Evolutionary conservation across 441 rosid species (phyloP), one percentile per base, ranked within the genome.

Genomic region (Geranium incanum): DNA sequence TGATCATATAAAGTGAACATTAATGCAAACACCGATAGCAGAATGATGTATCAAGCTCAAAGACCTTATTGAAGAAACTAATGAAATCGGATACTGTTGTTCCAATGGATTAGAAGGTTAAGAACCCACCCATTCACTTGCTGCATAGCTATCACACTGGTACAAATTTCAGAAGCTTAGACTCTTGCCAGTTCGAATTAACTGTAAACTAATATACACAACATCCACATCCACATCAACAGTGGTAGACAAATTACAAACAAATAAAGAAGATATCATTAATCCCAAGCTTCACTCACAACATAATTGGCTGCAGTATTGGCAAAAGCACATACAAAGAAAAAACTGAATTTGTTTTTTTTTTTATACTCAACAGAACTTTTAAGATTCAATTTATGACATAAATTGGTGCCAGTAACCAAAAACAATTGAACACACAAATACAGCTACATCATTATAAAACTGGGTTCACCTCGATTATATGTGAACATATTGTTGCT

Each of bases 391-490:
- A 74, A 74, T 76, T 73, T 67, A 75, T 72, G 74, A 39, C 73
- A 74, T 64, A 78, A 70, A 59, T 55, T 69, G 70, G 70, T 72
- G 70, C 57, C 50, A 75, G 66, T 60, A 70, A 72, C 78, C 52
- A 68, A 75, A 70, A 72, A 75, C 74, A 66, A 68, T 80, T 65
- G 70, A 78, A 78, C 80, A 73, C 1, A 36, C 69, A 78, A 74
- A 69, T 60, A 68, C 70, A 72, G 72, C 70, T 71, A 74, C 70
- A 74, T 13, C 64, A 72, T 75, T 76, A 67, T 68, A 67, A 81
- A 82, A 78, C 84, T 85, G 78, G 78, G 76, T 84, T 93, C 98
- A 95, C 99, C 99, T 95, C 99, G 75, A 92, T 75, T 84, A 92
- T 95, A 75, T 95, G 85, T 52, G 85, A 68, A 90, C 97, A 92